Conservation (phyloP, 768 basidiomycete species). For the Pulveroboletus sp. region DNA sequence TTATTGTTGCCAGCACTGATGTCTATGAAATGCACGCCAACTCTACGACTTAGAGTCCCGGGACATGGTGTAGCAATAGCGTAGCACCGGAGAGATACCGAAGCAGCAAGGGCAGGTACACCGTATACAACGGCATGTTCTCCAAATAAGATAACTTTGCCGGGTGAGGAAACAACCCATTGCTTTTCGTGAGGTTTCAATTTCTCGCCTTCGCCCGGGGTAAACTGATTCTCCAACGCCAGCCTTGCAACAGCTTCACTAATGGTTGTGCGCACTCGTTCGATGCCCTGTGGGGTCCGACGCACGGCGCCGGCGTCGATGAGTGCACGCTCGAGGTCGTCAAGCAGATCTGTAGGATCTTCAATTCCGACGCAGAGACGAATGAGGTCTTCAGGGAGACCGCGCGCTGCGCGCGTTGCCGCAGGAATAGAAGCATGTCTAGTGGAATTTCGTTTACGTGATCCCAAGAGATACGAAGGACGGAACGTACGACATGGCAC, state of each 20-base stretch:
- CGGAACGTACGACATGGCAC: conserved; percentile 92
- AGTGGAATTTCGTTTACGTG: not conserved
- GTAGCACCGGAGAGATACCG: conserved; percentile 94
- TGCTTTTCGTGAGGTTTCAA: conserved; percentile 39
- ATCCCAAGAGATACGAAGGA: not conserved
- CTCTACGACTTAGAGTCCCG: conserved; percentile 48
- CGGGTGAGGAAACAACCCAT: conserved; percentile 92
- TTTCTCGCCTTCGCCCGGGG: conserved; percentile 3
- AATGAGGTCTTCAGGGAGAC: conserved; percentile 97
- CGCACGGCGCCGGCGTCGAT: conserved; percentile 87
- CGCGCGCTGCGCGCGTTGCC: conserved; percentile 90
- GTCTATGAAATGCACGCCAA: conserved; percentile 66
- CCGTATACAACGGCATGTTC: conserved; percentile 99
- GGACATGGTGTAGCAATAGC: conserved; percentile 71
- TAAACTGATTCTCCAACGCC: conserved; percentile 32
- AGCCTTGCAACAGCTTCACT: conserved; percentile 68
- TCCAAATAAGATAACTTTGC: conserved; percentile 96
- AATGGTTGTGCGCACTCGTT: conserved; percentile 46
- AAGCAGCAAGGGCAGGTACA: conserved; percentile 93
- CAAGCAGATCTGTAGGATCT: conserved; percentile 86
- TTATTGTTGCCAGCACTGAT: conserved; percentile 38
- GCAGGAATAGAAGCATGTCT: conserved; percentile 97
- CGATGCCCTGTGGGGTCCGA: conserved; percentile 38
- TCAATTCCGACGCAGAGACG: conserved; percentile 98
- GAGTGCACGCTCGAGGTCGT: conserved; percentile 91